phyloP scores from a whole-genome alignment of 768 basidiomycete genomes.

The Kwoniella dendrophila region DNA sequence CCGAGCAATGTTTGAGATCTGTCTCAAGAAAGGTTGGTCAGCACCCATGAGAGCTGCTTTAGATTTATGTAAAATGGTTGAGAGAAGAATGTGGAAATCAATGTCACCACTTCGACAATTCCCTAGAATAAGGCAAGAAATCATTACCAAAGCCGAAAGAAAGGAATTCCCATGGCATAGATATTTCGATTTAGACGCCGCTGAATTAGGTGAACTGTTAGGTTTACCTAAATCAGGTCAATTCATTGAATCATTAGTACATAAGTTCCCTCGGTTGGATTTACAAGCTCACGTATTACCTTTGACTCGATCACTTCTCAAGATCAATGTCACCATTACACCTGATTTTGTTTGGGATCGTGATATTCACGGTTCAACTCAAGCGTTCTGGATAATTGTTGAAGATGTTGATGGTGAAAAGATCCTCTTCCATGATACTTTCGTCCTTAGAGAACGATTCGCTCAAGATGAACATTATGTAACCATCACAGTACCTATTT shows the following conservation, averaged over 20 bases:
- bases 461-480: constrained; percentile 92
- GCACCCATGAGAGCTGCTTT: constrained; percentile 86
- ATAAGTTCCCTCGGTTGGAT: constrained; percentile 95
- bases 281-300: constrained; percentile 95
- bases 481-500: constrained; percentile 93
- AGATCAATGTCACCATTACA: constrained; percentile 87
- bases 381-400: constrained; percentile 89
- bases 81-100: constrained; percentile 79
- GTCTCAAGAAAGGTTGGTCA: constrained; percentile 97
- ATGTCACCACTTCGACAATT: constrained; percentile 98
- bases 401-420: constrained; percentile 98
- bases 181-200: constrained; percentile 82
- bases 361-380: constrained; percentile 82
- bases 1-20: constrained; percentile 96
- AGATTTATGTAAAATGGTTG: constrained; percentile 95
- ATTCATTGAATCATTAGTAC: constrained; percentile 87
- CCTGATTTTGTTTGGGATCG: constrained; percentile 99
- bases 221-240: constrained; percentile 91
- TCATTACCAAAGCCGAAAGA: constrained; percentile 83
- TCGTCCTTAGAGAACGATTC: constrained; percentile 87
- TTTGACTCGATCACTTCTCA: constrained; percentile 87
- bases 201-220: constrained; percentile 92
- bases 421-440: constrained; percentile 91
- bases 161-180: constrained; percentile 99
- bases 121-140: constrained; percentile 66